Base-by-base conservation (phyloP, 257 asterid species). In the Asclepias syriaca region DNA sequence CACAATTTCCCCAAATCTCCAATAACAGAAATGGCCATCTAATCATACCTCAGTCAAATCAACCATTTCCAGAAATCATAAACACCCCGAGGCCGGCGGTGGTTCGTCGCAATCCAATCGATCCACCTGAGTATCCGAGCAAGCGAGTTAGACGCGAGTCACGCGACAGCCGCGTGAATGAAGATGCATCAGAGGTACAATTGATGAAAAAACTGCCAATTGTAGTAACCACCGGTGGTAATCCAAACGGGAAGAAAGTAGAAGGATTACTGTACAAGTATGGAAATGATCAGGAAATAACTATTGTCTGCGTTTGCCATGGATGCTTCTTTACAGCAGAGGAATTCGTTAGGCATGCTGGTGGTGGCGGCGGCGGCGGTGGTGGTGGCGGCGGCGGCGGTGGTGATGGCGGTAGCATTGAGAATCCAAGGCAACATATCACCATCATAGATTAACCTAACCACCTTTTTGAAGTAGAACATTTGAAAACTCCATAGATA, bases 311-410 rank as follows among this genome's bases (percentile, higher is more conserved):
- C 57, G 64, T 68, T 66, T 81, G 82, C 65, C 84, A 81, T 71
- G 75, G 72, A 7, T 50, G 13, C 39, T 70, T 72, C 29, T 65
- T 81, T 32, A 39, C 82, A 0, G 63, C 75, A 7, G 77, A 78
- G 15, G 82, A 72, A 12, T 81, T 81, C 70, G 82, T 77, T 19
- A 78, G 72, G 79, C 81, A 81, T 55, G 77, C 69, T 1, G 79
- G 77, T 7, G 72, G 72, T 5, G 77, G 77, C 2, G 32, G 1
- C 2, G 32, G 32, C 2, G 32, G 1, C 2, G 32, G 32, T 29
- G 32, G 1, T 29, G 32, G 32, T 10, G 72, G 74, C n/a, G n/a
- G 27, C 27, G 27, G 27, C 27, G 27, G 27, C 27, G 27, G 27
- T 5, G 48, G 29, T 14, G 76, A 73, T 27, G 54, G 77, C n/a